Evolutionary conservation across 352 stramenopile genomes (phyloP).

Genomic region (Phytophthora cactorum): DNA sequence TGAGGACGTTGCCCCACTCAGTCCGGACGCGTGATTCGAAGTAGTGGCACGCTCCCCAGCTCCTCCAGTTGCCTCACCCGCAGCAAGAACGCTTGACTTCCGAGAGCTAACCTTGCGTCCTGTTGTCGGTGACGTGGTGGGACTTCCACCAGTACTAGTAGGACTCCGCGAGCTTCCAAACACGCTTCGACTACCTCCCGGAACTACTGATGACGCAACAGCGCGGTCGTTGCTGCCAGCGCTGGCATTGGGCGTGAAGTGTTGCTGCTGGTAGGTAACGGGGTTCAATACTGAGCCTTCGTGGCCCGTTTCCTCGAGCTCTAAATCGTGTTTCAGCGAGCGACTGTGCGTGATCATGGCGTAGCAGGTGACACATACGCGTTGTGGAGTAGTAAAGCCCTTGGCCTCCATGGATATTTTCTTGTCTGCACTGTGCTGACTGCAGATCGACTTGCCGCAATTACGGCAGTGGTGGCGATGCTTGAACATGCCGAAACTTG

Average conservation of each 20-base stretch:
- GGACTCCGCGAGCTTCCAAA: slow-evolving; percentile 19
- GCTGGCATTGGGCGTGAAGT: slow-evolving; percentile 23
- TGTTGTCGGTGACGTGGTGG: slow-evolving; percentile 19
- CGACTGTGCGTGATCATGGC: slow-evolving; percentile 68
- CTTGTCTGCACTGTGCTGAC: slow-evolving; percentile 82
- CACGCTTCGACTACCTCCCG: slow-evolving; percentile 10
- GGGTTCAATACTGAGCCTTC: slow-evolving; percentile 31
- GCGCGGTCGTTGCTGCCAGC: slow-evolving; percentile 4
- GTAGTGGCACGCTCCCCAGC: slow-evolving; percentile 37
- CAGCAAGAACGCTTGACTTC: slow-evolving; percentile 36
- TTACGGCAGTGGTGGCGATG: slow-evolving; percentile 87
- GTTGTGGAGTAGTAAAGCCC: slow-evolving; percentile 79
- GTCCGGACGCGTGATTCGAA: slow-evolving; percentile 24
- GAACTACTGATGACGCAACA: slow-evolving; percentile 10
- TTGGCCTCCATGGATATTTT: slow-evolving; percentile 76
- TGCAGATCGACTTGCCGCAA: slow-evolving; percentile 85
- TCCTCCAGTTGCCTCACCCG: slow-evolving; percentile 43
- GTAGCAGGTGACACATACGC: slow-evolving; percentile 81
- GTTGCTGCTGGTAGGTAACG: slow-evolving; percentile 36
- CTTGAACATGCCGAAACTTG: slow-evolving; percentile 86
- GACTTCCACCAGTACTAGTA: slow-evolving; percentile 28
- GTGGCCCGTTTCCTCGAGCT: slow-evolving; percentile 35
- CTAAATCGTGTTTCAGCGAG: slow-evolving; percentile 39
- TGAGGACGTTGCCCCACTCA: slow-evolving; percentile 34
- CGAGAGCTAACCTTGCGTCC: slow-evolving; percentile 10